Percentiles rank a stretch among this genome's conserved stretches.
Evolutionary conservation across 768 basidiomycete species (phyloP).

Genomic region (Strobilomyces echinocephalus): DNA sequence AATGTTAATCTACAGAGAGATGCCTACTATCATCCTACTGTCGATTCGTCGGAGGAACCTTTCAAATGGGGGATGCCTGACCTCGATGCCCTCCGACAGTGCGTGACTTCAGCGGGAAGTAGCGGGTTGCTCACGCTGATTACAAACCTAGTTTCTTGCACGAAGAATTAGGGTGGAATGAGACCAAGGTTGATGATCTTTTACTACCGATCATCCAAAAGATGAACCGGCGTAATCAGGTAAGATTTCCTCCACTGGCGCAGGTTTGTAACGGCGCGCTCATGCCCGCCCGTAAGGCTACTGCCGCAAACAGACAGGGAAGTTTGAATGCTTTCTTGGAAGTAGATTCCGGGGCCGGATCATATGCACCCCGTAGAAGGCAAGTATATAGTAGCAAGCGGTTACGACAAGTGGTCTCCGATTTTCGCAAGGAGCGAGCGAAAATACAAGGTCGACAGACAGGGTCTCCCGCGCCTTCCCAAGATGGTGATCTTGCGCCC

Average conservation of each 20-base stretch:
- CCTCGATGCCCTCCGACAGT: constrained; percentile 85
- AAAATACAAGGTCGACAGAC: constrained; percentile 13
- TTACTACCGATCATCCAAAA: constrained; percentile 89
- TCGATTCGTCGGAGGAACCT: constrained; percentile 86
- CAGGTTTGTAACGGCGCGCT: background rate
- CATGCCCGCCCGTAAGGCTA: constrained; percentile 36
- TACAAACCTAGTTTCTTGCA: constrained; percentile 52
- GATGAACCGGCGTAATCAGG: constrained; percentile 78
- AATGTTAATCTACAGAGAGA: constrained; percentile 53
- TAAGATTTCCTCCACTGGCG: constrained; percentile 24
- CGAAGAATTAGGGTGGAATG: constrained; percentile 78
- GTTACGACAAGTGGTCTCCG: constrained; percentile 79
- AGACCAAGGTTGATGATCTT: constrained; percentile 81
- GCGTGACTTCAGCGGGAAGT: constrained; percentile 24
- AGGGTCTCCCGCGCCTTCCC: constrained; percentile 16
- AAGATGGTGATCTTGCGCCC: constrained; percentile 25
- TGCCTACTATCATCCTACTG: constrained; percentile 88
- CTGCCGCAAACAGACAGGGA: constrained; percentile 69
- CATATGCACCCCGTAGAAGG: constrained; percentile 70
- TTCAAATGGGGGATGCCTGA: constrained; percentile 99
- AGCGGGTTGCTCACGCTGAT: constrained; percentile 10
- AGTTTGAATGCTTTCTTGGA: constrained; percentile 76
- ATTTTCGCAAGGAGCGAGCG: constrained; percentile 56
- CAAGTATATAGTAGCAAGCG: constrained; percentile 84
- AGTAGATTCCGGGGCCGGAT: constrained; percentile 59